phyloP scores from a whole-genome alignment of 345 rosid genomes.

The Salix suchowensis region DNA sequence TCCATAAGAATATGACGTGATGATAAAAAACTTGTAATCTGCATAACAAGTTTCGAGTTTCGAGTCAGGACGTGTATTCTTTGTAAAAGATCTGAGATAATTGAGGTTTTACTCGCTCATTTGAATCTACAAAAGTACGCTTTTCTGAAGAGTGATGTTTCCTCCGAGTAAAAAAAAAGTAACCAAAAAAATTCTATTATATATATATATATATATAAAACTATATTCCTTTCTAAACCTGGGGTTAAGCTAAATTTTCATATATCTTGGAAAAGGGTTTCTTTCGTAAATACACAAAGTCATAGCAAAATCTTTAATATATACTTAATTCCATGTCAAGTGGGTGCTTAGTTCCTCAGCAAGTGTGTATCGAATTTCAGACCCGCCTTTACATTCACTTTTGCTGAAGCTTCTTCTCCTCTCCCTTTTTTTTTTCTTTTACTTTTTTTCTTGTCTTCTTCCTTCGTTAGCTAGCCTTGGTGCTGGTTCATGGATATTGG shows the following conservation, averaged over 20 bases:
- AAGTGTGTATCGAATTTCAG: conserved; percentile 57
- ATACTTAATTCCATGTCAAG: conserved; percentile 11
- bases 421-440: neutral
- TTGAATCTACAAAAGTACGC: too few species aligned
- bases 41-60: too few species aligned
- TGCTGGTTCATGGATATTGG: conserved; percentile 97
- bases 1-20: too few species aligned
- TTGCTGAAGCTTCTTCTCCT: conserved; percentile 38
- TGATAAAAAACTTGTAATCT: too few species aligned
- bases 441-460: neutral
- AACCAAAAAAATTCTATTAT: too few species aligned
- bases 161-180: too few species aligned
- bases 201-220: too few species aligned
- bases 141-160: too few species aligned
- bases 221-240: neutral
- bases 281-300: conserved; percentile 29
- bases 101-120: too few species aligned
- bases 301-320: conserved; percentile 21
- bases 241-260: neutral
- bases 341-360: conserved; percentile 32
- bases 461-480: conserved; percentile 30
- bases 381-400: conserved; percentile 44
- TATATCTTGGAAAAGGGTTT: conserved; percentile 22
- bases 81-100: accelerated
- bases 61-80: accelerated